Conservation (phyloP, 768 basidiomycete species). For the Sistotremastrum suecicum region DNA sequence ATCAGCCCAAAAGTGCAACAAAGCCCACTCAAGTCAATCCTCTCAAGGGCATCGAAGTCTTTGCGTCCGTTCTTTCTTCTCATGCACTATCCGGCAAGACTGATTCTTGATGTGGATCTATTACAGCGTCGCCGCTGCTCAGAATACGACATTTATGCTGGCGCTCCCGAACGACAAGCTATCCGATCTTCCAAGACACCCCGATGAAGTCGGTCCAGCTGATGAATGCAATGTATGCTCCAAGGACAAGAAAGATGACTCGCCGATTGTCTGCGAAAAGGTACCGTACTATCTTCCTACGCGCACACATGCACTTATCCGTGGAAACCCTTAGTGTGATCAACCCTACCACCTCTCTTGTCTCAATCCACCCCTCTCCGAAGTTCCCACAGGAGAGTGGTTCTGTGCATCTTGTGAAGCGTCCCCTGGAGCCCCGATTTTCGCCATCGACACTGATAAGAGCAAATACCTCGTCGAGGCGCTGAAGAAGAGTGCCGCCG, state of each 20-base stretch:
- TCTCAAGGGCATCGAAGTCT: slow-evolving; percentile 65
- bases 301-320: background rate
- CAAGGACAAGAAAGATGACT: slow-evolving; percentile 55
- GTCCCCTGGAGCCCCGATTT: slow-evolving; percentile 38
- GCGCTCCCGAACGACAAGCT: slow-evolving; percentile 61
- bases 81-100: background rate
- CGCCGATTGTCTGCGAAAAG: slow-evolving; percentile 84
- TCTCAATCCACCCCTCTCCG: slow-evolving; percentile 59
- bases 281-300: slow-evolving; percentile 21
- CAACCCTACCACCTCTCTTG: slow-evolving; percentile 76
- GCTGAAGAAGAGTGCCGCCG: too few relatives aligned
- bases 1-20: slow-evolving; percentile 76
- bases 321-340: slow-evolving; percentile 53
- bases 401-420: slow-evolving; percentile 68
- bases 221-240: slow-evolving; percentile 64
- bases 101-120: too few relatives aligned
- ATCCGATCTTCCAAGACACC: slow-evolving; percentile 70
- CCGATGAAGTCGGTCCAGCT: slow-evolving; percentile 49
- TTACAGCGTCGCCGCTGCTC: slow-evolving; percentile 65
- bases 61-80: slow-evolving; percentile 36
- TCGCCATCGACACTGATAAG: slow-evolving; percentile 1
- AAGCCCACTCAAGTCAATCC: slow-evolving; percentile 62
- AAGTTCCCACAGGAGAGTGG: slow-evolving; percentile 84
- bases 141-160: slow-evolving; percentile 77
- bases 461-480: too few relatives aligned